A percentile compares a stretch with the other conserved stretches of the same genome.
Evolutionary conservation across 1,284 basidiomycete species (phyloP).

Genomic region (Athelia psychrophila): DNA sequence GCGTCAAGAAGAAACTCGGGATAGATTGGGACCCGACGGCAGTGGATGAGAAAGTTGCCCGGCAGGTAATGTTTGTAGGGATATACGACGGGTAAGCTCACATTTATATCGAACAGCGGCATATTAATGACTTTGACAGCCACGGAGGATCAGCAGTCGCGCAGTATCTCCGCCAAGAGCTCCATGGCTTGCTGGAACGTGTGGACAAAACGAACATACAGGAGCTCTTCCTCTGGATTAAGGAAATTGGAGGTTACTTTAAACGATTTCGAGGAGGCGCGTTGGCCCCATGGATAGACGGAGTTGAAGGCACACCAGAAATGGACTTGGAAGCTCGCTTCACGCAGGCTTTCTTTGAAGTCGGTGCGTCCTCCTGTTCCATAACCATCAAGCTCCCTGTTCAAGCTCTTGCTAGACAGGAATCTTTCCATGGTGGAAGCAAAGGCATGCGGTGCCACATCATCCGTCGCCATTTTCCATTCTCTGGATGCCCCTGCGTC

Average conservation of each 20-base stretch:
- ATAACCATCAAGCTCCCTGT: background rate
- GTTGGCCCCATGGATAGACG: conserved; percentile 63
- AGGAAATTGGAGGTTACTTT: conserved; percentile 84
- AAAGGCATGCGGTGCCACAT: conserved; percentile 81
- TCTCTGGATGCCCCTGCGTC: conserved; percentile 72
- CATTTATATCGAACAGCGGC: background rate
- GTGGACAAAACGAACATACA: conserved; percentile 67
- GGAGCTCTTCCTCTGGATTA: conserved; percentile 74
- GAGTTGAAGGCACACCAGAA: conserved; percentile 37
- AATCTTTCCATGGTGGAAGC: conserved; percentile 59
- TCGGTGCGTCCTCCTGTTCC: conserved; percentile 28
- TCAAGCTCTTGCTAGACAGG: conserved; percentile 50
- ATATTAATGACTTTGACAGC: conserved; percentile 32
- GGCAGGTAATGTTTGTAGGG: conserved; percentile 83
- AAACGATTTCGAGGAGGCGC: conserved; percentile 82
- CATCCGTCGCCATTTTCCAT: conserved; percentile 87
- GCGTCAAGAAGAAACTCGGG: conserved; percentile 57
- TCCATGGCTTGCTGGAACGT: conserved; percentile 79
- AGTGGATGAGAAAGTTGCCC: conserved; percentile 54
- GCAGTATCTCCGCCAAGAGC: conserved; percentile 73
- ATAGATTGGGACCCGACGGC: conserved; percentile 72
- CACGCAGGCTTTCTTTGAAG: conserved; percentile 84
- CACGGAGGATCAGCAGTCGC: conserved; percentile 81
- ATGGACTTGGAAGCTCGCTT: conserved; percentile 83
- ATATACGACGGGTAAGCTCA: conserved; percentile 82